phyloP scores from a whole-genome alignment of 352 stramenopile species.

The Globisporangium spiculum region DNA sequence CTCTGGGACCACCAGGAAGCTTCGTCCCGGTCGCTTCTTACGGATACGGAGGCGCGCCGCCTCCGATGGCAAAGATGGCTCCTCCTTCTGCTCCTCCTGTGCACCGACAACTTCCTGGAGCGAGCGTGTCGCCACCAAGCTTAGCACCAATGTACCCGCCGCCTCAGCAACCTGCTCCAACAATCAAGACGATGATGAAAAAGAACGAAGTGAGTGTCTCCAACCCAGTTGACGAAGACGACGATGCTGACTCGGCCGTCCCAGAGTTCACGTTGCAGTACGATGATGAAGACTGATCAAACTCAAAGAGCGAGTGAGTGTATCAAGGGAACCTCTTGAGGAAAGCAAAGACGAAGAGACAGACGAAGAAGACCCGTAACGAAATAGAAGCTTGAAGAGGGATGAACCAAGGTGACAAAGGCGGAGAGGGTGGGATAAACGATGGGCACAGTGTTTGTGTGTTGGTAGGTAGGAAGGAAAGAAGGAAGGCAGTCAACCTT shows the following conservation, averaged over 20 bases:
- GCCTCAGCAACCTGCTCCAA: not conserved
- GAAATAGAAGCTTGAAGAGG: not conserved
- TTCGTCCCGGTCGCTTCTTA: slow-evolving; percentile 8
- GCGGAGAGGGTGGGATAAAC: not conserved
- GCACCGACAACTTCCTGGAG: not conserved
- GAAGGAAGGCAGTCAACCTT: not conserved
- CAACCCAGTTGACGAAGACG: slow-evolving; percentile 42
- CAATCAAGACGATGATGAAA: not conserved
- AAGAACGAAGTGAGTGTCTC: not conserved
- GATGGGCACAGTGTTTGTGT: not conserved
- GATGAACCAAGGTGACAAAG: not conserved
- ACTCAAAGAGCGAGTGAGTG: not conserved
- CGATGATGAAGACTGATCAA: slow-evolving; percentile 63
- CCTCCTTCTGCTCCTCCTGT: not conserved
- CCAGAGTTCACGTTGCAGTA: slow-evolving; percentile 78
- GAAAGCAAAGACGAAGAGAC: not conserved
- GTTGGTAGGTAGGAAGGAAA: not conserved
- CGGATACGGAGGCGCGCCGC: slow-evolving; percentile 3
- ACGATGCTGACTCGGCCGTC: slow-evolving; percentile 49
- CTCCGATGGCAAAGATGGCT: not conserved
- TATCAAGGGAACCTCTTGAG: not conserved
- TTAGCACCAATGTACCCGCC: not conserved
- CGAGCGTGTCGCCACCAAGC: slow-evolving; percentile 2
- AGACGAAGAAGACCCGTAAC: not conserved
- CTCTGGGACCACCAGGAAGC: slow-evolving; percentile 6